Percentiles rank a stretch among this genome's conserved stretches.
phyloP scores from a whole-genome alignment of 345 rosid genomes.

The Heritiera littoralis region DNA sequence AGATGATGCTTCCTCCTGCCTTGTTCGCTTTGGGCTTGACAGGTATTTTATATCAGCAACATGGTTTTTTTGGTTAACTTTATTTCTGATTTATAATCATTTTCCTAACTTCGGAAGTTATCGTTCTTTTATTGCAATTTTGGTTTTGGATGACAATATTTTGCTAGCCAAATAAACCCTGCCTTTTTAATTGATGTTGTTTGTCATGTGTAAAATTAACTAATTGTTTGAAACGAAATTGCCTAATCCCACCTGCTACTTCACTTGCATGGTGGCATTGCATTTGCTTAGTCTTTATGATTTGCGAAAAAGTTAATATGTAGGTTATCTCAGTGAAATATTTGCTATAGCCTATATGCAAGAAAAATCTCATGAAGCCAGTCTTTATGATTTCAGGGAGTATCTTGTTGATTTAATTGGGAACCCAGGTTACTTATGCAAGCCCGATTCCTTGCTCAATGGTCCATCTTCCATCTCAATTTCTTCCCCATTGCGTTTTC shows the following conservation, averaged over 20 bases:
- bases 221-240: neutral
- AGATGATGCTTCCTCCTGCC: slow-evolving; percentile 93
- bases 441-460: slow-evolving; percentile 94
- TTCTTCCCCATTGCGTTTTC: slow-evolving; percentile 96
- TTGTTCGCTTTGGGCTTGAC: slow-evolving; percentile 92
- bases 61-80: neutral
- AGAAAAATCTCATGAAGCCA: slow-evolving; percentile 27
- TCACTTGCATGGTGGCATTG: slow-evolving; percentile 6
- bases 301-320: neutral
- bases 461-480: slow-evolving; percentile 93
- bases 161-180: neutral
- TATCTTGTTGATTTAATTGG: slow-evolving; percentile 88
- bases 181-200: neutral
- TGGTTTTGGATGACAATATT: neutral
- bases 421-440: slow-evolving; percentile 86
- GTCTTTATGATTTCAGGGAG: slow-evolving; percentile 70
- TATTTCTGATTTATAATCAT: neutral
- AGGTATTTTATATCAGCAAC: slow-evolving; percentile 39
- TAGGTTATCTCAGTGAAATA: neutral
- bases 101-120: neutral
- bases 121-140: neutral
- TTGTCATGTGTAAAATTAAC: neutral
- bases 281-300: neutral
- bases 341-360: neutral
- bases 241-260: neutral